These are phyloP conservation scores for Sclerotiophoma versabilis DNA, from an alignment of 2,329 filamentous ascomycete species.

Conservation along the genomic window DNA sequence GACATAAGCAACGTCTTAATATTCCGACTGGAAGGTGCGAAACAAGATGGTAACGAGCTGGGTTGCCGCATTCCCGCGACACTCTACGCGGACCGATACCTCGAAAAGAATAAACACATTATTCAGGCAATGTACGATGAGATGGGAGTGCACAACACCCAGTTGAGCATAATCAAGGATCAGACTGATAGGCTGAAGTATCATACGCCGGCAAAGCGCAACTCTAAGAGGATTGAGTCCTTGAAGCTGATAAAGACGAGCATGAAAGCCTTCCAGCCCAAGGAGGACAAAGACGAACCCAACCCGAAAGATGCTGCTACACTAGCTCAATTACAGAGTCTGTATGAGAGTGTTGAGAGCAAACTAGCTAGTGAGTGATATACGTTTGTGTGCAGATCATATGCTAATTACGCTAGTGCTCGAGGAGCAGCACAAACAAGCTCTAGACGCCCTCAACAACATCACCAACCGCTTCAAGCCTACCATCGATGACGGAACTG, in stretches of 20 bases:
- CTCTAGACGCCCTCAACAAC: constrained; percentile 50
- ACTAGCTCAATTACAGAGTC: constrained; percentile 36
- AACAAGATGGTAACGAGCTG: constrained; percentile 49
- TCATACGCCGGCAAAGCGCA: constrained; percentile 37
- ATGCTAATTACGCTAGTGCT: constrained; percentile 47
- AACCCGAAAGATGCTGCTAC: constrained; percentile 29
- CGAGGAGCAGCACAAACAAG: constrained; percentile 52
- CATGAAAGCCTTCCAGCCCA: constrained; percentile 44
- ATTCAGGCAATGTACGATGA: constrained; percentile 57
- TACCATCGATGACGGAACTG: constrained; percentile 45
- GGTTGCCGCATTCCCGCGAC: constrained; percentile 60
- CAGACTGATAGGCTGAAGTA: constrained; percentile 48
- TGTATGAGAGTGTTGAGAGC: constrained; percentile 42
- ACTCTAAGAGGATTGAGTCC: constrained; percentile 44
- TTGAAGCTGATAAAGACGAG: constrained; percentile 49
- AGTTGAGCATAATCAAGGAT: constrained; percentile 41
- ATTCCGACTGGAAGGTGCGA: constrained; percentile 47
- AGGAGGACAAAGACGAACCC: constrained; percentile 14
- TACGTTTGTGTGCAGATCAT: not conserved
- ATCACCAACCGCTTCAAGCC: constrained; percentile 58
- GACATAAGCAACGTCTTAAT: constrained; percentile 62
- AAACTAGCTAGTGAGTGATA: constrained; percentile 40
- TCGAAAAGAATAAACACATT: constrained; percentile 58
- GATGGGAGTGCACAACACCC: constrained; percentile 42
- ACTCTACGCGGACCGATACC: constrained; percentile 67